Percentiles rank a stretch among this genome's conserved stretches.
phyloP scores from a whole-genome alignment of 345 rosid genomes.

The Populus alba region DNA sequence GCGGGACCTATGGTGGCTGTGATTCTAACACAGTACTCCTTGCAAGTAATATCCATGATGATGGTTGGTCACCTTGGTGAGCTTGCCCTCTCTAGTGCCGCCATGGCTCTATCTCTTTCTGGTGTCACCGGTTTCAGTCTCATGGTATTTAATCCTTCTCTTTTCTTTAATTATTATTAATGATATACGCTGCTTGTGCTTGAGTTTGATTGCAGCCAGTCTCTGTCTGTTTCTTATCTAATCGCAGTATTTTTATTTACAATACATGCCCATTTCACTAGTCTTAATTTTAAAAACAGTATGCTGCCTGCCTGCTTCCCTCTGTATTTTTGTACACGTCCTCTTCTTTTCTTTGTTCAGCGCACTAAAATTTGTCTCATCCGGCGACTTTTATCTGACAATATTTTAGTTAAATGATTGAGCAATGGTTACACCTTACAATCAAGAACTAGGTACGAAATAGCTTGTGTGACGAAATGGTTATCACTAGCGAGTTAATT shows the following conservation, averaged over 20 bases:
- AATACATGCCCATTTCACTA: neutral
- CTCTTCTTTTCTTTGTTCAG: too few species aligned
- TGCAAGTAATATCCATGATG: constrained; percentile 59
- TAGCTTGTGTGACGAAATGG: too few species aligned
- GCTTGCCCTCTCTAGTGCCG: constrained; percentile 68
- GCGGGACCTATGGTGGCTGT: constrained; percentile 78
- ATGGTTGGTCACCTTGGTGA: constrained; percentile 87
- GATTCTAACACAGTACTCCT: constrained; percentile 42
- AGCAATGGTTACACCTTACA: too few species aligned
- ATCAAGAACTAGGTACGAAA: too few species aligned
- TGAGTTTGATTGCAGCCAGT: neutral
- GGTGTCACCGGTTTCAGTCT: constrained; percentile 72
- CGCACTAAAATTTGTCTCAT: too few species aligned
- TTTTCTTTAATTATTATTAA: neutral
- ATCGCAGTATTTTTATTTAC: neutral
- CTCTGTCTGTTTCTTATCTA: too few species aligned
- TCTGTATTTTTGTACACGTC: too few species aligned
- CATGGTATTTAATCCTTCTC: constrained; percentile 43
- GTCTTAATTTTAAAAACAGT: neutral
- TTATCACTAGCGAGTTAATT: too few species aligned
- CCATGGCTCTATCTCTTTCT: constrained; percentile 69
- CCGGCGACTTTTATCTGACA: too few species aligned
- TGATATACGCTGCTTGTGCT: neutral
- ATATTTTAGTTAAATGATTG: too few species aligned
- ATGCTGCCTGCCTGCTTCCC: too few species aligned